A percentile compares a stretch with the other conserved stretches of the same genome.
Evolutionary conservation across 768 basidiomycete species (phyloP).

Genomic region (Boletus rufocinnamomeus): DNA sequence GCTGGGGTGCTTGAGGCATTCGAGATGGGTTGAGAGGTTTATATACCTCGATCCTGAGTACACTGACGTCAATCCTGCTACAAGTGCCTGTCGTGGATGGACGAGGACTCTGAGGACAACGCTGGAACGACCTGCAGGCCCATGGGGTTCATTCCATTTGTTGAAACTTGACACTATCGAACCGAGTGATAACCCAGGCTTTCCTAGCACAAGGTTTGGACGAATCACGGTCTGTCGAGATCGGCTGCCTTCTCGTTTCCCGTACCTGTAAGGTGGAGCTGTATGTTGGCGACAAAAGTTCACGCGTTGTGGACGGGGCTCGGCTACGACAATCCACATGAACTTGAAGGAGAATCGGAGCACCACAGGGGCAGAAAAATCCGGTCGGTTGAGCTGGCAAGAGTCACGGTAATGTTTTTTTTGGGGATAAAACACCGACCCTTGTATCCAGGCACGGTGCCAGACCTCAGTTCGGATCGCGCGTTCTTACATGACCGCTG

Average conservation of each 20-base stretch:
- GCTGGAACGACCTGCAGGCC: not conserved
- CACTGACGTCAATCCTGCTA: not conserved
- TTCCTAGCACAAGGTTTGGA: not conserved
- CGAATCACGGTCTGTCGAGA: not conserved
- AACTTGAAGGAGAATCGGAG: too few relatives aligned
- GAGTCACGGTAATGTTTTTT: too few relatives aligned
- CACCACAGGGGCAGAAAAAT: too few relatives aligned
- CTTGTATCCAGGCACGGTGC: too few relatives aligned
- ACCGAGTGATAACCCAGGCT: not conserved
- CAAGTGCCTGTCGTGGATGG: not conserved
- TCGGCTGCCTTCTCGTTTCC: not conserved
- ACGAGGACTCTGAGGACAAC: conserved; percentile 7
- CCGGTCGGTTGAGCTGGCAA: too few relatives aligned
- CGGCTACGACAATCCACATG: too few relatives aligned
- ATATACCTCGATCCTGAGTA: conserved; percentile 9
- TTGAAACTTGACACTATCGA: not conserved
- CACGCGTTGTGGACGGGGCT: not conserved
- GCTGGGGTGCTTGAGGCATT: conserved; percentile 8
- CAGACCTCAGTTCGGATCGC: too few relatives aligned
- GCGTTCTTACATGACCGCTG: too few relatives aligned
- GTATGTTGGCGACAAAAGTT: not conserved
- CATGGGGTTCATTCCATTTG: not conserved
- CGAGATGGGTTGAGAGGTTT: conserved; percentile 3
- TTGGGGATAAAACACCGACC: too few relatives aligned
- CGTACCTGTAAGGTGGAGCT: not conserved